These are phyloP conservation scores for Talaromyces sp. DNA, from an alignment of 2,329 filamentous ascomycete genomes.

Conservation along the genomic window DNA sequence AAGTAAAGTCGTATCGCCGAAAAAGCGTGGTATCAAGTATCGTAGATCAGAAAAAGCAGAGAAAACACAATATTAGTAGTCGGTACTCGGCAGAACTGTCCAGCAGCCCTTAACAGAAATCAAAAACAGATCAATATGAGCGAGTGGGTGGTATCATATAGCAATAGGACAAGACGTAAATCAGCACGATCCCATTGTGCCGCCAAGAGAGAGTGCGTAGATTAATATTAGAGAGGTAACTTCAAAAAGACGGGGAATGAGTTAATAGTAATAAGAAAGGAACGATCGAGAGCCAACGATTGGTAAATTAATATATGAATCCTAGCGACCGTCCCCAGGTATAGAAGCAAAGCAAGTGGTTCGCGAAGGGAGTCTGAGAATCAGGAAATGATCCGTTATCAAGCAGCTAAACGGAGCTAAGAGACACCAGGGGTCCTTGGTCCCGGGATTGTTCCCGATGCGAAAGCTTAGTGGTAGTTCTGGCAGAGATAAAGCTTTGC, in stretches of 20 bases:
- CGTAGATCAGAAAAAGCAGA: neutral
- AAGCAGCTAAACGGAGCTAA: neutral
- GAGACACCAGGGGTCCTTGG: neutral
- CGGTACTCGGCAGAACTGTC: neutral
- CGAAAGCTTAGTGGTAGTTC: neutral
- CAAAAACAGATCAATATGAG: neutral
- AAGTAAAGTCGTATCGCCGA: neutral
- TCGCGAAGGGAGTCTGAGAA: neutral
- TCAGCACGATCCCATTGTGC: neutral
- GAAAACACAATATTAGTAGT: conserved; percentile 1
- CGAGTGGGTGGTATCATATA: neutral
- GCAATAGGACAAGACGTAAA: neutral
- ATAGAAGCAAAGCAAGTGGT: neutral
- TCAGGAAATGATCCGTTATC: neutral
- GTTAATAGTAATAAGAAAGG: neutral
- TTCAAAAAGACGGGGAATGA: neutral
- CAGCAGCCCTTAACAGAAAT: neutral
- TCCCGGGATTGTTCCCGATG: neutral
- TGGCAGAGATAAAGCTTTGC: neutral
- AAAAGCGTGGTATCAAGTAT: conserved; percentile 1
- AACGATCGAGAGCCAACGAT: conserved; percentile 2
- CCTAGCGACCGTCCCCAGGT: conserved; percentile 1
- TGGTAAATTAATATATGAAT: conserved; percentile 1
- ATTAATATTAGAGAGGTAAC: neutral
- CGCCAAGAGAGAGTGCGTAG: neutral